phyloP scores from a whole-genome alignment of 108 stramenopile species.

The Skeletonema marinoi region DNA sequence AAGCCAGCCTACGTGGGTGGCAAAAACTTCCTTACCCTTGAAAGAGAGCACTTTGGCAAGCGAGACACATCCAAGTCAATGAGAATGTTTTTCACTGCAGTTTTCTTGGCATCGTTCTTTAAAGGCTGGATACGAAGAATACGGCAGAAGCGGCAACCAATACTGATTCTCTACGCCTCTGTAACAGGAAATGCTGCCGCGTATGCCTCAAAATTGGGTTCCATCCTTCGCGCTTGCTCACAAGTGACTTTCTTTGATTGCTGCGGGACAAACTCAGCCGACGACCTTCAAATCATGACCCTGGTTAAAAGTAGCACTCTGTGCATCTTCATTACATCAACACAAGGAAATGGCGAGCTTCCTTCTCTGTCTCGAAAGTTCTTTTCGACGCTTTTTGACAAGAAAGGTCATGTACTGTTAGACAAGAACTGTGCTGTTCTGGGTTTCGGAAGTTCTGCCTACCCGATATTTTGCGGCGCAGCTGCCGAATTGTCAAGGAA shows the following conservation, averaged over 20 bases:
- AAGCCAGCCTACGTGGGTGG: constrained; percentile 23
- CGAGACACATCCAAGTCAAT: neutral
- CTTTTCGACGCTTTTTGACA: constrained; percentile 8
- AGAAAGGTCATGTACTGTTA: neutral
- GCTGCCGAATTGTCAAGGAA: neutral
- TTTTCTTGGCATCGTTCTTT: neutral
- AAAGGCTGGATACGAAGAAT: too few relatives aligned
- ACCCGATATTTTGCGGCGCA: constrained; percentile 27
- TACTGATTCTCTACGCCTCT: constrained; percentile 4
- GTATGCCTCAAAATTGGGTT: constrained; percentile 12
- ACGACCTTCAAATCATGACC: neutral
- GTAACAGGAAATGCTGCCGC: constrained; percentile 8
- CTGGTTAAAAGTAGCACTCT: neutral
- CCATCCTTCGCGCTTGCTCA: neutral
- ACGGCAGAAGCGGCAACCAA: constrained; percentile 2
- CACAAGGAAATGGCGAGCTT: constrained; percentile 19
- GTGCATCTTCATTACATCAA: constrained; percentile 6
- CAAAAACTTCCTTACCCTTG: constrained; percentile 2
- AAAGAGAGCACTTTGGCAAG: constrained; percentile 10
- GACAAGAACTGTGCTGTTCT: constrained; percentile 19
- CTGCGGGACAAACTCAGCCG: constrained; percentile 6
- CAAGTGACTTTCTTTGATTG: constrained; percentile 19
- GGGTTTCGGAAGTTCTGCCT: constrained; percentile 17
- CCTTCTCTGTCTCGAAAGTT: constrained; percentile 14
- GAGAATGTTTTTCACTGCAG: neutral